Percentiles rank a stretch among this genome's conserved stretches.
Conservation (phyloP, 2,329 filamentous ascomycete genomes). For the Diaporthe sp. region DNA sequence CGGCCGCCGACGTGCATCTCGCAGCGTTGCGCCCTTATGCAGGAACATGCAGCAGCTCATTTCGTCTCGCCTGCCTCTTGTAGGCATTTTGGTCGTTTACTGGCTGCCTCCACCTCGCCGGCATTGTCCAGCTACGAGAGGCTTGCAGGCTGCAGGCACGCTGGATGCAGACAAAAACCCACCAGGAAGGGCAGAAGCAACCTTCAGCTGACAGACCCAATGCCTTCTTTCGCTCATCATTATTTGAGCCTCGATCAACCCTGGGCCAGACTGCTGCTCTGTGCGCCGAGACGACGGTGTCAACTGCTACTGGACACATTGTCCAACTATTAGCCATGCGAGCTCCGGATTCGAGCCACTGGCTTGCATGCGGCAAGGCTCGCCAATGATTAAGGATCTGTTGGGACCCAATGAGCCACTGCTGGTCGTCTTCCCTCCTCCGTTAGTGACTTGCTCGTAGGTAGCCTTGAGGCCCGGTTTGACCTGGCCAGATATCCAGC, state of each 20-base stretch:
- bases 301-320: background rate
- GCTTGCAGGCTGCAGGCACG: conserved; percentile 17
- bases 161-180: conserved; percentile 2
- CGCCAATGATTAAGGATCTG: background rate
- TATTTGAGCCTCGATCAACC: background rate
- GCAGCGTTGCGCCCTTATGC: conserved; percentile 26
- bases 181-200: background rate
- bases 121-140: conserved; percentile 6
- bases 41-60: conserved; percentile 35
- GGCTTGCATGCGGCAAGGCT: background rate
- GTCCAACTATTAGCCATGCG: background rate
- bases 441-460: background rate
- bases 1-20: conserved; percentile 19
- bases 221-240: background rate
- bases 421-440: background rate
- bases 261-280: background rate
- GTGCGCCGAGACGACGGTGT: background rate
- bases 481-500: background rate
- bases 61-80: conserved; percentile 30
- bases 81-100: conserved; percentile 12
- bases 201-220: background rate
- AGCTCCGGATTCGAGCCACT: background rate
- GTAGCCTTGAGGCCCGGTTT: background rate
- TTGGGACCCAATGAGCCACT: background rate
- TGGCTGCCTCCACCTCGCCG: background rate